Base-by-base conservation (phyloP, 192 early-diverging fungal genomes). In the Dissophora globulifera region DNA sequence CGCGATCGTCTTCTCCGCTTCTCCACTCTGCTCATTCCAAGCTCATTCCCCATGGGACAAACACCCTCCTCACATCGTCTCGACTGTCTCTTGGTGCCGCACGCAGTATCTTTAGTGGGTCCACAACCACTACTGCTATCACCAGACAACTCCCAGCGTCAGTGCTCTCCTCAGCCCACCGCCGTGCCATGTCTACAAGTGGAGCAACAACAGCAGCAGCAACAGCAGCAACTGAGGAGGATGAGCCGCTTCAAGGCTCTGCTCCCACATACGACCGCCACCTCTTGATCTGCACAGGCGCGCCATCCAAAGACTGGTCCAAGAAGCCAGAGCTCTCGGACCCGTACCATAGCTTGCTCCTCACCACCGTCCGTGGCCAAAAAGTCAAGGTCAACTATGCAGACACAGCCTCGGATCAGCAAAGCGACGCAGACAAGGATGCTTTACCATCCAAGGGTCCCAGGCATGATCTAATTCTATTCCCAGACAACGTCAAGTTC, bases 241-340 rank as follows among this genome's bases (percentile, higher is more conserved):
- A 61, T 12, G 72, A 76, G 20, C 56, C 50, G n/a, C 66, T 76
- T 46, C 72, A 76, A 17, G 72, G 72, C n/a, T 62, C 72, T 5
- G 42, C 61, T 26, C 63, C 72, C 1, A 10, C 46, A 17, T 76
- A 76, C 40, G 65, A 67, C 0, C 72, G 72, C 30, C 72, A 76
- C 35, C 50, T 76, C n/a, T 8, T 76, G 20, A 76, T 76, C 53
- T 76, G 72, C 46, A 67, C 62, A 17, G 72, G 72, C 6, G 35
- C 50, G 10, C 50, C 51, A 3, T 49, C 40, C n/a, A 31, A 49
- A 30, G 25, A 67, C 30, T 76, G 72, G 72, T n/a, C 30, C 40
- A 67, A 66, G 25, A 76, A 76, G 26, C 72, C 72, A 3, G 72
- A 76, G 13, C 32, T 76, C 9, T 46, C 64, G 12, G 72, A 76